These are phyloP conservation scores for Medicago arabica DNA, from an alignment of 306 rosid genomes.

Conservation along the genomic window DNA sequence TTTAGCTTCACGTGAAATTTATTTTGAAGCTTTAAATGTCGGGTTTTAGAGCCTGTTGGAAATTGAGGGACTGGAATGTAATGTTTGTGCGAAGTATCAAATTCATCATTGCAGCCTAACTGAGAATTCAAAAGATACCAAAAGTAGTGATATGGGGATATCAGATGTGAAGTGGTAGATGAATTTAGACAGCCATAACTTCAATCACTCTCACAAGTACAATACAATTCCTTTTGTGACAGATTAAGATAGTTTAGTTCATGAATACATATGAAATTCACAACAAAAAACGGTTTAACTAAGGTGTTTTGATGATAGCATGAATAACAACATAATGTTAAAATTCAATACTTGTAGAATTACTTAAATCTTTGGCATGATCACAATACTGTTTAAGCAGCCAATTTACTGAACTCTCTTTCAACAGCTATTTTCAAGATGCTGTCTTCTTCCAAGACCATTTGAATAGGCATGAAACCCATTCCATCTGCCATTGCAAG, in stretches of 20 bases:
- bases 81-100: background rate
- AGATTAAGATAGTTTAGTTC: background rate
- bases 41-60: background rate
- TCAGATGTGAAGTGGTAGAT: no score
- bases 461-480: constrained; percentile 76
- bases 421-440: constrained; percentile 76
- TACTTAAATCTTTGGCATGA: constrained; percentile 10
- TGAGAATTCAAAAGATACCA: no score
- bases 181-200: background rate
- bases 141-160: no score
- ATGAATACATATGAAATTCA: background rate
- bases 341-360: background rate
- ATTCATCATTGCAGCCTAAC: background rate
- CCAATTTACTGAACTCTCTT: constrained; percentile 43
- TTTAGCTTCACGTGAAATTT: background rate
- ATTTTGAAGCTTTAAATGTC: background rate
- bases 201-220: background rate
- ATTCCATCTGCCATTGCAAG: constrained; percentile 81
- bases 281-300: background rate
- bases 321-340: background rate
- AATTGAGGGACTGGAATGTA: background rate
- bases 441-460: constrained; percentile 69
- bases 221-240: background rate
- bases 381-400: background rate
- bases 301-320: background rate